Base-by-base conservation (phyloP, 805 yeast genomes). In the Saccharomycopsis amapae region DNA sequence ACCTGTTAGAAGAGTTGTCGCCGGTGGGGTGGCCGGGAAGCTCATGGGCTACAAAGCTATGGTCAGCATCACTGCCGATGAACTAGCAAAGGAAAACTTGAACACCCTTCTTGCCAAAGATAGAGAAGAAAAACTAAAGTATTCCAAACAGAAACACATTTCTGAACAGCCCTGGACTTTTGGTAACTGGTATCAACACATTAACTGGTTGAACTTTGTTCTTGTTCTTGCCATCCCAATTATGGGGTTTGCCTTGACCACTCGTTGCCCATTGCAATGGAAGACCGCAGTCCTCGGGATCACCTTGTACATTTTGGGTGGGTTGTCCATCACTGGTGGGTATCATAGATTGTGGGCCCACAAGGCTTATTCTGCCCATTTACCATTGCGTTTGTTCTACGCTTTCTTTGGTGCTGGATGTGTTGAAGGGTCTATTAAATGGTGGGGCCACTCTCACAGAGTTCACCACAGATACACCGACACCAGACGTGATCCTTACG, bases 391-490 rank as follows among this genome's bases (percentile, higher is more conserved):
- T 54, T 58, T 81, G 36, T 76, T 81, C 55, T 82, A 66, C 59
- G 94, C 90, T 4, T 62, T 81, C 23, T 84, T 84, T 57, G 94
- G 94, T 53, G 86, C 90, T 28, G 84, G 88, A 36, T 78, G 88
- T 45, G 79, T 84, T 40, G 88, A 84, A 63, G 94, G 94, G 54
- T 82, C 90, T 35, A 79, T 84, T 62, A 84, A 84, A 64, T 84
- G 93, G 93, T 85, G 94, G 94, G 77, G 82, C 40, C 93, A 84
- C 62, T 74, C 83, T 43, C 94, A 85, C 66, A 76, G 94, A 74
- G 73, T 84, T 46, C 94, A 85, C 63, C 94, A 85, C 67, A 74
- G 94, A 68, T 85, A 82, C 65, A 84, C 93, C 4, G 94, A 85
- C 65, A 85, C 93, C 23, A 59, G 63, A 46, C 77, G 90, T 69